phyloP scores from a whole-genome alignment of 2,329 filamentous ascomycete species.

The Colletotrichum caudatum region DNA sequence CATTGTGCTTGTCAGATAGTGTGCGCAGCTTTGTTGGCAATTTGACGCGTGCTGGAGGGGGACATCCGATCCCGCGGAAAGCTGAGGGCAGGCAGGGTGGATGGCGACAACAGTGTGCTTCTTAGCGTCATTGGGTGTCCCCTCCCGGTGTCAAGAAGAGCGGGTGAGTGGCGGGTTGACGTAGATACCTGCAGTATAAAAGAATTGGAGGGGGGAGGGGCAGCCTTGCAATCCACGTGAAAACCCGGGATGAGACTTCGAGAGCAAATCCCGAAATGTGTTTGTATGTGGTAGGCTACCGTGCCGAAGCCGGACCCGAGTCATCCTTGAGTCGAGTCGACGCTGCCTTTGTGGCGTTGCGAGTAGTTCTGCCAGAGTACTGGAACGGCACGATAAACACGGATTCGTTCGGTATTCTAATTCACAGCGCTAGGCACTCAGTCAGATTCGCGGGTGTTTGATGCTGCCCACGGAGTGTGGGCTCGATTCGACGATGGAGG shows the following conservation, averaged over 20 bases:
- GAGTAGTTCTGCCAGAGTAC: neutral
- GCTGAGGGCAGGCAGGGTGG: conserved; percentile 1
- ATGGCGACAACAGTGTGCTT: conserved; percentile 21
- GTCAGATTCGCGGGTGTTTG: neutral
- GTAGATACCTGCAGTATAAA: no score
- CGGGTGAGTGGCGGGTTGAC: no score
- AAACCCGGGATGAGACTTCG: neutral
- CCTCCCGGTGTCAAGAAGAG: no score
- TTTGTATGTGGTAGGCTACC: neutral
- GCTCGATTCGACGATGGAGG: conserved; percentile 31
- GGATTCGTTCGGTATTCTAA: neutral
- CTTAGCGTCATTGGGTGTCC: neutral
- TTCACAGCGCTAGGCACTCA: neutral
- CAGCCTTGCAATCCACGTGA: neutral
- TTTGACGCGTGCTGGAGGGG: conserved; percentile 19
- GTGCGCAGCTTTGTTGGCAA: neutral
- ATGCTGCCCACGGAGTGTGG: neutral
- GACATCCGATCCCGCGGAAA: conserved; percentile 20
- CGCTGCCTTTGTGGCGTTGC: neutral
- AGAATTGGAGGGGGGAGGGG: neutral
- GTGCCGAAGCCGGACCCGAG: neutral
- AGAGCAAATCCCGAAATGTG: neutral
- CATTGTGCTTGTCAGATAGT: neutral
- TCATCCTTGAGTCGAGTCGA: neutral
- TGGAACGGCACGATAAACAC: neutral